phyloP scores from a whole-genome alignment of 2,329 filamentous ascomycete species.

The Thermochaetoides dissita region DNA sequence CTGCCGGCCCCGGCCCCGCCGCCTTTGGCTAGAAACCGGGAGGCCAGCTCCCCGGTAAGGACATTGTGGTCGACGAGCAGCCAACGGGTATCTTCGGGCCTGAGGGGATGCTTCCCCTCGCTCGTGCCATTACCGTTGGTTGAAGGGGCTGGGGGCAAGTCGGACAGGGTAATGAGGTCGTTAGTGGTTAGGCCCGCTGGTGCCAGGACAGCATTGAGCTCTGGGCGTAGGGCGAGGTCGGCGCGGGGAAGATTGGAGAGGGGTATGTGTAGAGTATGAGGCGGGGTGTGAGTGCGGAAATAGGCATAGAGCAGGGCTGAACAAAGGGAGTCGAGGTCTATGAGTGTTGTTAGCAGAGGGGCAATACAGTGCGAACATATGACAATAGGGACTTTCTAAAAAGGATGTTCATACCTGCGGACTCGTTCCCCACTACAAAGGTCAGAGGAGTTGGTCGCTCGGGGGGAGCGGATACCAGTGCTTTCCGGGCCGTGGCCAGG shows the following conservation, averaged over 20 bases:
- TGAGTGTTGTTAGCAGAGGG: neutral
- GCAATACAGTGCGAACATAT: too few relatives aligned
- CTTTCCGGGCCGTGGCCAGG: constrained; percentile 33
- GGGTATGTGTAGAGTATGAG: constrained; percentile 49
- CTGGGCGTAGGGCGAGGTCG: constrained; percentile 59
- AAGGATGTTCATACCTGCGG: constrained; percentile 37
- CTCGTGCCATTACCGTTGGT: too few relatives aligned
- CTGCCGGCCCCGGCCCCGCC: constrained; percentile 5
- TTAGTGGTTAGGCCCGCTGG: constrained; percentile 42
- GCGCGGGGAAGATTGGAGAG: constrained; percentile 55
- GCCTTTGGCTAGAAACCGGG: constrained; percentile 23
- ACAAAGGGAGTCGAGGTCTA: constrained; percentile 71
- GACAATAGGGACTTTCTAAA: too few relatives aligned
- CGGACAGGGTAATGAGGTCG: constrained; percentile 50
- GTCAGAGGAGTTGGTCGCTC: constrained; percentile 36
- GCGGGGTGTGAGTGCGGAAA: constrained; percentile 46
- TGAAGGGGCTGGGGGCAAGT: constrained; percentile 24
- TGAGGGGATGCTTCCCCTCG: constrained; percentile 20
- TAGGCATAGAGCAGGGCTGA: constrained; percentile 63
- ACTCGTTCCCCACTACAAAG: constrained; percentile 55
- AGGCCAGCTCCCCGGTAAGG: constrained; percentile 44
- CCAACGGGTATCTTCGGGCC: constrained; percentile 48
- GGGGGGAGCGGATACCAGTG: constrained; percentile 29
- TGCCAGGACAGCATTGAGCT: constrained; percentile 52
- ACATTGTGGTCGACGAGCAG: constrained; percentile 70